Base-by-base conservation (phyloP, 768 basidiomycete species). In the Tylopilus rubrobrunneus region DNA sequence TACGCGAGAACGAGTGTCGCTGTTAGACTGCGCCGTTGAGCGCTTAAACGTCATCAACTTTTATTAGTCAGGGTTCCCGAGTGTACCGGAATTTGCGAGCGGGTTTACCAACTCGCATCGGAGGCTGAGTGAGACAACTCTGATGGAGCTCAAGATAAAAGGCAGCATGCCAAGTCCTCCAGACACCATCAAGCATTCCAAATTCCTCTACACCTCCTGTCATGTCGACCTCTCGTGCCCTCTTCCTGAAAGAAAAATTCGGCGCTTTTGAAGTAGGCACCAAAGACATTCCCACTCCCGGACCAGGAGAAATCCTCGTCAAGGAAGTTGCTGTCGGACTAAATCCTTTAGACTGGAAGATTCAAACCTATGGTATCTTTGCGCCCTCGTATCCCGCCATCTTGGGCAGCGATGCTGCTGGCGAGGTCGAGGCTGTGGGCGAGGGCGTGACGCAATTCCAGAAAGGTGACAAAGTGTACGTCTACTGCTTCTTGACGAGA, bases 341-440 rank as follows among this genome's bases (percentile, higher is more conserved):
- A 21, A 79, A 81, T 55, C 80, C 80, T 5, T 57, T 72, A 9
- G 79, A 83, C 50, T 67, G 66, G 66, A 69, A 62, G 48, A 57
- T 67, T 8, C 66, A 58, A 49, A 23, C 42, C 5, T 19, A 37
- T 2, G 53, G 57, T 5, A 0, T 45, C 19, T 2, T 52, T 15
- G 40, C 25, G 8, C 12, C 48, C 3, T 17, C 63, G 4, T 80
- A 54, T 52, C 78, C 78, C 1, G 60, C 63, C 15, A 58, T 76
- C 43, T 47, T 73, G 29, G 78, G 75, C 6, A 54, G 47, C 5
- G 76, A 79, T n/a, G 67, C 53, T 15, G 71, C 76, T 7, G 77
- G 78, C 17, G 65, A 63, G 21, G 69, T 76, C 33, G 69, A 68
- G 23, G 66, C 66, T 28, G 67, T 77, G n/a, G 78, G 74, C 17